Evolutionary conservation across 2,329 filamentous ascomycete species (phyloP), one percentile per base, ranked within the genome.

Genomic region (Trichoderma sp.): DNA sequence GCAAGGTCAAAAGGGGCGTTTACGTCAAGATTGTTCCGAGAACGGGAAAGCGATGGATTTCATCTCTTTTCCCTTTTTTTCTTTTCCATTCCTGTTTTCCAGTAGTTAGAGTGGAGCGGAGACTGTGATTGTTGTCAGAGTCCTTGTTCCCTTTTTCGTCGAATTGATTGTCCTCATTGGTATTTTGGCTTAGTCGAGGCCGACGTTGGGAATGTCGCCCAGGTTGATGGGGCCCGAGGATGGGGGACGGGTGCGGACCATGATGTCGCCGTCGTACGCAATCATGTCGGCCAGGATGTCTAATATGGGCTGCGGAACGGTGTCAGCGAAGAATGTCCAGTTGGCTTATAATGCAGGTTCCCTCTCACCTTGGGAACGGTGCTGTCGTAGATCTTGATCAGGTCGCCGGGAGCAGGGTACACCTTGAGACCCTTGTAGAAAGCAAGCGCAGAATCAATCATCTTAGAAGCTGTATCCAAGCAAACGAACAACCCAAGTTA

Each of bases 361-460:
- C 21, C 34, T 56, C 73, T 68, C 72, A 92, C 93, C 90, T 97
- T 97, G 72, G 94, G 90, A 52, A 98, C 93, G 39, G 95, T 98
- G 87, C 96, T 97, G 79, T 99, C 95, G 80, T 99, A 99, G 78
- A 99, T 97, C 74, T 86, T 87, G 77, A 99, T 97, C 73, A 99
- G 83, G 75, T 98, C 95, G 72, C 89, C 86, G 14, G 94, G 95
- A 73, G 92, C 90, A 60, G 95, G 95, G 81, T 99, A 99, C 72
- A 98, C 95, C 86, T 99, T 99, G 71, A 99, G 86, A 51, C 93
- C 95, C 85, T 93, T 96, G 87, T 98, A 99, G 82, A 99, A 99
- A 78, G 91, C 92, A 67, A 98, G 82, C 55, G 95, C 94, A 59
- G 95, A 92, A 70, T 97, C 93, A 66, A 97, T 79, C 47, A 85